Evolutionary conservation across 331 rosid genomes (phyloP).

Genomic region (Stylosanthes scabra): DNA sequence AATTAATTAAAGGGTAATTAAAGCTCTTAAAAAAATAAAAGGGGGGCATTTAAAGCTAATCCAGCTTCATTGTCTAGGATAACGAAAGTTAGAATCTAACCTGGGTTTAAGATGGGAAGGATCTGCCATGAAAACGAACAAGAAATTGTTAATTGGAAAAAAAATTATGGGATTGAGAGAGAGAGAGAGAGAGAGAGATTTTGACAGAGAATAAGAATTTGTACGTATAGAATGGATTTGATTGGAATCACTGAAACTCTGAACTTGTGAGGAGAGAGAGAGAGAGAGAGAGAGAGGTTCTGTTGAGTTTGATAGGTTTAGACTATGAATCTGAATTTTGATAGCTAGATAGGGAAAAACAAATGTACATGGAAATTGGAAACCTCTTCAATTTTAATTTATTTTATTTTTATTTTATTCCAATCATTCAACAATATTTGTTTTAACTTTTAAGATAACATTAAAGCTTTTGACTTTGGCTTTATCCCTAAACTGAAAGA

Average conservation of each 20-base stretch:
- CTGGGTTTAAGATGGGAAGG: constrained; percentile 56
- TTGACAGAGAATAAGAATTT: constrained; percentile 33
- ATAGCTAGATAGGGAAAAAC: constrained; percentile 7
- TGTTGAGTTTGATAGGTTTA: constrained; percentile 30
- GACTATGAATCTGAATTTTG: constrained; percentile 3
- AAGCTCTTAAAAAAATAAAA: too few relatives aligned
- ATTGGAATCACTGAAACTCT: constrained; percentile 26
- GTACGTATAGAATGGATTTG: constrained; percentile 14
- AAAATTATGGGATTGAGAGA: constrained; percentile 10
- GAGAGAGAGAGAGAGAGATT: constrained; percentile 8
- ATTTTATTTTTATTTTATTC: background rate
- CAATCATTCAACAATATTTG: background rate
- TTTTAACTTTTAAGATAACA: background rate
- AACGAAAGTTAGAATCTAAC: constrained; percentile 46
- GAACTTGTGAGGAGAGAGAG: constrained; percentile 5
- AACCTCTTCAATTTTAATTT: constrained; percentile 20
- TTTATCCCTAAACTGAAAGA: background rate
- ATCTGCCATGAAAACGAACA: constrained; percentile 61
- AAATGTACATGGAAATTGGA: background rate
- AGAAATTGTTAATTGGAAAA: constrained; percentile 33
- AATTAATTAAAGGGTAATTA: background rate
- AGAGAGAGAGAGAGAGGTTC: background rate
- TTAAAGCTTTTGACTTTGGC: background rate
- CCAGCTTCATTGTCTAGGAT: constrained; percentile 5
- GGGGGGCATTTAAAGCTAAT: background rate